Base-by-base conservation (phyloP, 371 early-diverging fungal species). In the Lichtheimia ramosa region DNA sequence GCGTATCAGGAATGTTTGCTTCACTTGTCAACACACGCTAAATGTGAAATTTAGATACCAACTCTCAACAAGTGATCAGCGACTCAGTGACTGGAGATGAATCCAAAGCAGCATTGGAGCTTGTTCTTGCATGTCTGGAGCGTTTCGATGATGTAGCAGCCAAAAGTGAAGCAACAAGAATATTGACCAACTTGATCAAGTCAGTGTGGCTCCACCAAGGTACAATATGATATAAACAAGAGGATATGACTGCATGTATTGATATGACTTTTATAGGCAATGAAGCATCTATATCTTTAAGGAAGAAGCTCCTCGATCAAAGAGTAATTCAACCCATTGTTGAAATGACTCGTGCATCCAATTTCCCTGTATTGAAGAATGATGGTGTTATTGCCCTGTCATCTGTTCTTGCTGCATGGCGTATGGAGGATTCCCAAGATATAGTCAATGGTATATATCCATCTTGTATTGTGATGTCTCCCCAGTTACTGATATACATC, bases 161-260 rank as follows among this genome's bases (percentile, higher is more conserved):
- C 14, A 81, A 79, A 59, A 86, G 86, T 54, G 88, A 88, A 61
- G 84, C 84, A 2, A 85, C 86, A 8, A 73, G 88, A 24, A 70
- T 83, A 0, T 55, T 86, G n/a, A 81, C 83, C 54, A 83, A 84
- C 53, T 63, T 86, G 49, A 69, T 86, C 64, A 88, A 86, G 55
- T 64, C 74, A 1, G 59, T 75, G 20, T 77, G 81, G 77, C 52
- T 64, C 1, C 70, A 77, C 18, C 24, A 41, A 58, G 60, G 72
- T 68, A 65, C 0, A 12, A 1, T 23, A 25, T 3, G 20, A 50
- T 25, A 25, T 5, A 25, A 39, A 8, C n/a, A 10, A 34, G 34
- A 34, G 34, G 8, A 34, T 10, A 34, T 34, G 34, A 34, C 8
- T 34, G 10, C 10, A 10, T 34, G 10, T 34, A 34, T 8, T 50